phyloP scores from a whole-genome alignment of 2,329 filamentous ascomycete species.

The Ophiostoma tasmaniense region DNA sequence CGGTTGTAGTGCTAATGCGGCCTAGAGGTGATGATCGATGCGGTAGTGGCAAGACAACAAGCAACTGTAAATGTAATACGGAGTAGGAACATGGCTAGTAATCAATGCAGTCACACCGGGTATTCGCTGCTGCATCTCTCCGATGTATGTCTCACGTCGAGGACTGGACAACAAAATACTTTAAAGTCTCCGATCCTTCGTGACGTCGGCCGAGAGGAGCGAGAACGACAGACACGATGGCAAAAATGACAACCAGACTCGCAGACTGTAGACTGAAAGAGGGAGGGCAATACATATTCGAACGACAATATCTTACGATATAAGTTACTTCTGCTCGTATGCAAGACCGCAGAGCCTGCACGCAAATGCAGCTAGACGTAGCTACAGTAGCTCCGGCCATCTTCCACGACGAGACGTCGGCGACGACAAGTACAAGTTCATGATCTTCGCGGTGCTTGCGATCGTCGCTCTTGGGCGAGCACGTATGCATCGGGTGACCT shows the following conservation, averaged over 20 bases:
- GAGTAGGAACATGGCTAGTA: no score
- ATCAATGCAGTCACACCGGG: not conserved
- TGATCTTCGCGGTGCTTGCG: not conserved
- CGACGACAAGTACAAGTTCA: not conserved
- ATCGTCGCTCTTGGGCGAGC: not conserved
- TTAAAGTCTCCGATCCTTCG: not conserved
- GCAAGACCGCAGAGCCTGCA: not conserved
- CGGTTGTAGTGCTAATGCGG: not conserved
- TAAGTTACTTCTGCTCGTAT: no score
- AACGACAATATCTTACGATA: no score
- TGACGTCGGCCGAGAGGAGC: not conserved
- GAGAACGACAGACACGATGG: not conserved
- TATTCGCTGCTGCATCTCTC: not conserved
- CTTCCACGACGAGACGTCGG: not conserved
- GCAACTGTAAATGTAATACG: no score
- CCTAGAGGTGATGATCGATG: not conserved
- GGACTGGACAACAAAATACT: not conserved
- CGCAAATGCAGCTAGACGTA: not conserved
- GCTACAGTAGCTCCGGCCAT: not conserved
- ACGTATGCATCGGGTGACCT: not conserved
- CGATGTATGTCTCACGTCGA: not conserved
- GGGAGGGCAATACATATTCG: no score
- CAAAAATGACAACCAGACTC: not conserved
- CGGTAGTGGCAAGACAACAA: not conserved
- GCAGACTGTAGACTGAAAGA: not conserved